These are phyloP conservation scores for Nigrospora sphaerica DNA, from an alignment of 2,329 filamentous ascomycete species.

Conservation along the genomic window DNA sequence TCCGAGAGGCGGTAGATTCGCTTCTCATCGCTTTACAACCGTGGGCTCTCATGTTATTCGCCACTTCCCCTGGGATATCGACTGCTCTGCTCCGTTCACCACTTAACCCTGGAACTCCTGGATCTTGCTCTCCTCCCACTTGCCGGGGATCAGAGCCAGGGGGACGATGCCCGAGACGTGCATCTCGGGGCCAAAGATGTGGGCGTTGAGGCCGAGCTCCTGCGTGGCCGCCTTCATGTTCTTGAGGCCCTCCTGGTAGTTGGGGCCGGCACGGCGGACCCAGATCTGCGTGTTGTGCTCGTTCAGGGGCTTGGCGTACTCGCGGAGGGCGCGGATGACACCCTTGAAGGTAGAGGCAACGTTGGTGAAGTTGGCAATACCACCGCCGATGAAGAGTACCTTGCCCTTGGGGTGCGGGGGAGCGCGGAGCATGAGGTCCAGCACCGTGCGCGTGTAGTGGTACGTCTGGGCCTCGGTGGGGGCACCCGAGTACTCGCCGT, in stretches of 20 bases:
- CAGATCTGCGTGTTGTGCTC: conserved; percentile 99
- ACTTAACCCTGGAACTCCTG: conserved; percentile 54
- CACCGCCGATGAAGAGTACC: conserved; percentile 98
- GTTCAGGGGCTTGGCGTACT: conserved; percentile 75
- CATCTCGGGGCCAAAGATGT: conserved; percentile 72
- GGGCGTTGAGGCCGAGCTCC: conserved; percentile 74
- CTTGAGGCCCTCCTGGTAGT: conserved; percentile 99
- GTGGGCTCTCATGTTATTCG: neutral
- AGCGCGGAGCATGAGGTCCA: conserved; percentile 94
- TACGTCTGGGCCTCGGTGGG: conserved; percentile 98
- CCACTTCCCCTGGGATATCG: neutral
- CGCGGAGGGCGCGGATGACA: conserved; percentile 91
- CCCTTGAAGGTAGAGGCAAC: conserved; percentile 99
- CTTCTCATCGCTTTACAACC: neutral
- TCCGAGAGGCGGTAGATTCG: conserved; percentile 1
- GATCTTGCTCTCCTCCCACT: conserved; percentile 53
- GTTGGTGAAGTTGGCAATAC: conserved; percentile 99
- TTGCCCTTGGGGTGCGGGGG: conserved; percentile 84
- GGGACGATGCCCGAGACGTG: conserved; percentile 97
- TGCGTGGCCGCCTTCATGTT: conserved; percentile 97
- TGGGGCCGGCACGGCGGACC: conserved; percentile 84
- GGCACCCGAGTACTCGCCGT: conserved; percentile 98
- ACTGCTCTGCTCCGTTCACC: neutral
- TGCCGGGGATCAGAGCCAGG: conserved; percentile 67
- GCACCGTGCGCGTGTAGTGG: conserved; percentile 95